Percentiles rank a stretch among this genome's conserved stretches.
Conservation (phyloP, 306 rosid species). For the Trifolium fragiferum region DNA sequence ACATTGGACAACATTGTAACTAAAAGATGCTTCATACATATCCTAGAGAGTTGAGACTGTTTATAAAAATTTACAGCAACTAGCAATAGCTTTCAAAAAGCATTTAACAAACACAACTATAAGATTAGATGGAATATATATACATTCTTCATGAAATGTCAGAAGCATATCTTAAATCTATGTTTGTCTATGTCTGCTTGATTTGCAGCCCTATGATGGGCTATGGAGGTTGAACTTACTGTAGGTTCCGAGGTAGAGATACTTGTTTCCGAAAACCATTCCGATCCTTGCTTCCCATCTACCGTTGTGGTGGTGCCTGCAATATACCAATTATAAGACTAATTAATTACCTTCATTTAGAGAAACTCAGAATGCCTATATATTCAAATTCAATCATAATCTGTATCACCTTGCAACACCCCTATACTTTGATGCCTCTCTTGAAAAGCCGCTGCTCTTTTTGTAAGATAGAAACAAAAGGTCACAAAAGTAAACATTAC, state of each 20-base stretch:
- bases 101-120: no score
- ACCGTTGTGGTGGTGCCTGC: constrained; percentile 85
- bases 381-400: neutral
- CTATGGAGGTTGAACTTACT: constrained; percentile 47
- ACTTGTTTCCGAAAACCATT: constrained; percentile 86
- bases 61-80: no score
- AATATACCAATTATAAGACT: neutral
- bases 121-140: no score
- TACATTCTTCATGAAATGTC: neutral
- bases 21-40: neutral
- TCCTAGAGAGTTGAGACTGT: no score
- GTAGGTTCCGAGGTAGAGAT: constrained; percentile 85
- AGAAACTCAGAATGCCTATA: neutral
- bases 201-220: constrained; percentile 12
- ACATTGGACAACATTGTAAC: neutral
- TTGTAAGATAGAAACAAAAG: constrained; percentile 43
- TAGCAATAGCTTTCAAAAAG: no score
- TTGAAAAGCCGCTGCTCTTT: constrained; percentile 87
- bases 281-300: constrained; percentile 94
- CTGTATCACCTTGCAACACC: constrained; percentile 78
- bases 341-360: constrained; percentile 13
- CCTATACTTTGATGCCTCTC: constrained; percentile 82
- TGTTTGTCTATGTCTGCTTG: constrained; percentile 10
- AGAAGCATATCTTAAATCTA: neutral
- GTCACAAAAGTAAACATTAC: constrained; percentile 3